phyloP scores from a whole-genome alignment of 2,329 filamentous ascomycete genomes.

The Colletotrichum sp. region DNA sequence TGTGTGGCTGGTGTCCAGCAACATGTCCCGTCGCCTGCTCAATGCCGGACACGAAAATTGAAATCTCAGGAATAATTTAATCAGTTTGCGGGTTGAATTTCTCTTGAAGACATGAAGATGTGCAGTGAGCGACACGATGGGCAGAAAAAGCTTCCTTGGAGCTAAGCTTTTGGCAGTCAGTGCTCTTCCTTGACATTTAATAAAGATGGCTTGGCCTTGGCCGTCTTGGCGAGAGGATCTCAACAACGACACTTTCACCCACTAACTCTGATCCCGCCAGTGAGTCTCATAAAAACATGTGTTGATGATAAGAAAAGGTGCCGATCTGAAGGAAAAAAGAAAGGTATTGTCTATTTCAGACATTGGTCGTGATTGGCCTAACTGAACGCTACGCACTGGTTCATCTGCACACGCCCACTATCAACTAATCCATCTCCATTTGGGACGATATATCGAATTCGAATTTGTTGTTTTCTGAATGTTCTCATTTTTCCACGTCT shows the following conservation, averaged over 20 bases:
- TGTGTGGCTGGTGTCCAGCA: not conserved
- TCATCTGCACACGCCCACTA: not conserved
- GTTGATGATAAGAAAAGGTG: not conserved
- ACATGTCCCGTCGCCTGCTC: not conserved
- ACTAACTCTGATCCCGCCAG: not conserved
- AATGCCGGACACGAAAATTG: not conserved
- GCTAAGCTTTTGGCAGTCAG: not conserved
- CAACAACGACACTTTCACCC: not conserved
- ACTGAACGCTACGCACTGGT: accelerated
- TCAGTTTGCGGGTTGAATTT: not conserved
- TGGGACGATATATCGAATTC: not conserved
- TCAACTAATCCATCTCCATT: not conserved
- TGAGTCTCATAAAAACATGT: not conserved
- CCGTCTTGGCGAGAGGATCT: not conserved
- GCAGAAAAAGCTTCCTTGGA: not conserved
- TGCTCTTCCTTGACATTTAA: not conserved
- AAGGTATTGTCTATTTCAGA: not conserved
- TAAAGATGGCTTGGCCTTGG: not conserved
- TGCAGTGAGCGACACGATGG: not conserved
- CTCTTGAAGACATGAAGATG: not conserved
- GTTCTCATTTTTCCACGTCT: not conserved
- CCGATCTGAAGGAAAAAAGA: not conserved
- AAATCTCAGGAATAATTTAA: accelerated
- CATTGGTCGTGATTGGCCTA: not conserved
- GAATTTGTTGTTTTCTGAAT: not conserved